Percentiles rank a stretch among this genome's conserved stretches.
Conservation (phyloP, 2,329 filamentous ascomycete species). For the Stemphylium vesicarium region DNA sequence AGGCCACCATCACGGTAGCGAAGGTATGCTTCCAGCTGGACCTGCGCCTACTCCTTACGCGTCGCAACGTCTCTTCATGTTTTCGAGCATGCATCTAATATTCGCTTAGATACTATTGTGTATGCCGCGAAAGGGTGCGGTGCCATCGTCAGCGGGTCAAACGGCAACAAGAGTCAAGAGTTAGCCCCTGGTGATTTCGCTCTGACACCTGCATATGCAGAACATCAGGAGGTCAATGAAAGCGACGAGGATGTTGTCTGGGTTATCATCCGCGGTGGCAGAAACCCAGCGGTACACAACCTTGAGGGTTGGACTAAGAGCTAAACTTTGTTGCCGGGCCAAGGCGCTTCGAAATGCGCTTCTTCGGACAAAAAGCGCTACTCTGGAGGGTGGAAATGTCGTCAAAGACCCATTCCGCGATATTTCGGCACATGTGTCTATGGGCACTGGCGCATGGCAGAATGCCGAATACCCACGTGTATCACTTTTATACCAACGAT, state of each 20-base stretch:
- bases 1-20: constrained; percentile 73
- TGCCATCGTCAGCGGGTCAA: constrained; percentile 61
- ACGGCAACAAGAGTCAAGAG: constrained; percentile 63
- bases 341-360: not conserved
- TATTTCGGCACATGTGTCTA: too few relatives aligned
- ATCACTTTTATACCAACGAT: not conserved
- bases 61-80: not conserved
- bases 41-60: not conserved
- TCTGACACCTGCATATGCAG: constrained; percentile 71
- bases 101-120: constrained; percentile 66
- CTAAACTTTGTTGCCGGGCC: not conserved
- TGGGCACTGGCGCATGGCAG: too few relatives aligned
- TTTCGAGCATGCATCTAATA: constrained; percentile 12
- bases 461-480: not conserved
- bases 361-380: too few relatives aligned
- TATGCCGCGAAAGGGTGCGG: constrained; percentile 69
- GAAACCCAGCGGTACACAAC: constrained; percentile 67
- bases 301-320: constrained; percentile 63
- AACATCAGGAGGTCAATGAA: constrained; percentile 74
- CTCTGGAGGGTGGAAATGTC: too few relatives aligned
- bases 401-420: too few relatives aligned
- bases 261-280: constrained; percentile 69
- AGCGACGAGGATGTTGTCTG: constrained; percentile 68
- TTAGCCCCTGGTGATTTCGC: constrained; percentile 72
- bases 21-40: constrained; percentile 57